These are phyloP conservation scores for Vaccinium myrtillus DNA, from an alignment of 148 eudicot species.

Conservation along the genomic window DNA sequence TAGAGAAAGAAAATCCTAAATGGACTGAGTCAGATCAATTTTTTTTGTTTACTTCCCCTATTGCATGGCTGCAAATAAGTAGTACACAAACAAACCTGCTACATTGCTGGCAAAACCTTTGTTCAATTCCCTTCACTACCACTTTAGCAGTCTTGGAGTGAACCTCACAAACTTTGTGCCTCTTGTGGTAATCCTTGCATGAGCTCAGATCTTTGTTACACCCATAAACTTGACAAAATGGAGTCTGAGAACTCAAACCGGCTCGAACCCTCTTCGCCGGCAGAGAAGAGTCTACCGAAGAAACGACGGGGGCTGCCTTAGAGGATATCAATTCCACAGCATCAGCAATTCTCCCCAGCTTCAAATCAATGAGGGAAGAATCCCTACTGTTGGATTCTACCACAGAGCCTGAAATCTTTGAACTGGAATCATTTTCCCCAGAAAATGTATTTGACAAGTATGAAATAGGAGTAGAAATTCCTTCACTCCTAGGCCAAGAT, in stretches of 20 bases:
- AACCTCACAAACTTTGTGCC: slow-evolving; percentile 53
- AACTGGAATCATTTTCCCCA: neutral
- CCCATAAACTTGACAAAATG: slow-evolving; percentile 45
- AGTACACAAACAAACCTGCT: slow-evolving; percentile 69
- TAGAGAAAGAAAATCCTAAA: neutral
- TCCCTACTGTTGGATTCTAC: neutral
- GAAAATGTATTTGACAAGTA: neutral
- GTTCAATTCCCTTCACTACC: slow-evolving; percentile 77
- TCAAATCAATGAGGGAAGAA: slow-evolving; percentile 38
- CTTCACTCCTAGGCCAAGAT: neutral
- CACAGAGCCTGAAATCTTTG: neutral
- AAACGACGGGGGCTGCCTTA: neutral
- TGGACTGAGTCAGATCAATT: neutral
- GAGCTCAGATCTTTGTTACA: slow-evolving; percentile 47
- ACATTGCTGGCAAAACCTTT: slow-evolving; percentile 98
- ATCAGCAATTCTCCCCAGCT: slow-evolving; percentile 40
- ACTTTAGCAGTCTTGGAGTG: slow-evolving; percentile 58
- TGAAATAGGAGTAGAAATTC: neutral
- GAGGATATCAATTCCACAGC: neutral
- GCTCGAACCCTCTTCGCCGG: slow-evolving; percentile 35
- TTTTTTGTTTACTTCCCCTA: neutral
- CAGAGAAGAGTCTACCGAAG: slow-evolving; percentile 21
- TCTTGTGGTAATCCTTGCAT: slow-evolving; percentile 40
- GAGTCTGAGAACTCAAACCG: slow-evolving; percentile 17
- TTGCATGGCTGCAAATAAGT: neutral